phyloP scores from a whole-genome alignment of 345 rosid genomes.

The Laguncularia racemosa region DNA sequence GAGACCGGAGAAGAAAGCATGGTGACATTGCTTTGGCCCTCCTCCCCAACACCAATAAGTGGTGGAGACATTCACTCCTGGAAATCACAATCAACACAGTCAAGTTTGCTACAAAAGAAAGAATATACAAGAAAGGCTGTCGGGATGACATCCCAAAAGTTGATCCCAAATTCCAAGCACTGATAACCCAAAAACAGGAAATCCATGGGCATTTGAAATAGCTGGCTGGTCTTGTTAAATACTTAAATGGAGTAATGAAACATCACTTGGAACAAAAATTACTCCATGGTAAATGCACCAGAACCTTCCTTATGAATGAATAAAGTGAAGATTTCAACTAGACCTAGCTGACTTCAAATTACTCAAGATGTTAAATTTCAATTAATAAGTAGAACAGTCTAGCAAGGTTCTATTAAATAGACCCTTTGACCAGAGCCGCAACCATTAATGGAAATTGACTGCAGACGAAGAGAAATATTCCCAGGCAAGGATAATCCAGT shows the following conservation, averaged over 20 bases:
- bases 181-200: neutral
- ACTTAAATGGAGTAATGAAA: neutral
- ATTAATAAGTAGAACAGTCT: no score
- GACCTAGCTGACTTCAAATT: no score
- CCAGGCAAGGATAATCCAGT: no score
- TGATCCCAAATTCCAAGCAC: slow-evolving; percentile 2
- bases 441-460: neutral
- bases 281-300: slow-evolving; percentile 7
- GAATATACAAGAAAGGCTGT: neutral
- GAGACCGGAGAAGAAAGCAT: slow-evolving; percentile 38
- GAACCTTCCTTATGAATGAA: neutral
- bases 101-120: neutral
- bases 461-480: neutral
- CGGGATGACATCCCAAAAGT: neutral
- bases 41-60: slow-evolving; percentile 40
- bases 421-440: no score
- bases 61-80: slow-evolving; percentile 64
- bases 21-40: slow-evolving; percentile 32
- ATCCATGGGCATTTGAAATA: neutral
- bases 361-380: no score
- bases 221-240: slow-evolving; percentile 2
- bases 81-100: slow-evolving; percentile 11
- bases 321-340: no score
- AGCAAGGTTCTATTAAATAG: no score
- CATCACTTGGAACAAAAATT: neutral